Percentiles rank a stretch among this genome's conserved stretches.
These are phyloP conservation scores for Picochlorum costavermella DNA, from an alignment of 139 green algal genomes.

Conservation along the genomic window DNA sequence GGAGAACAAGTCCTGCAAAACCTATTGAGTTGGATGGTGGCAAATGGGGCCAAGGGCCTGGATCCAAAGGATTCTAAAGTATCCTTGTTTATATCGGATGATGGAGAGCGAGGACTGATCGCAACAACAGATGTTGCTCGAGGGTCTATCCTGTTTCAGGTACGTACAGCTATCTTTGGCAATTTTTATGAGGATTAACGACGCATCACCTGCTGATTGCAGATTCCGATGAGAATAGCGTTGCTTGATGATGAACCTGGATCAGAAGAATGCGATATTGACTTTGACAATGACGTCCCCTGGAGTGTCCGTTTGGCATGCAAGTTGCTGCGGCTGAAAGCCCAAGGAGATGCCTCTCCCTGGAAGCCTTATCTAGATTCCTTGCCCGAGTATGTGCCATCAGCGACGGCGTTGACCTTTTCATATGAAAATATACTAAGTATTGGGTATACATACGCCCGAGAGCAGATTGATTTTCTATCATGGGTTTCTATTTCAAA, in stretches of 20 bases:
- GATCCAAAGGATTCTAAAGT: not conserved
- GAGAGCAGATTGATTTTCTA: too few species aligned
- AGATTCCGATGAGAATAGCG: not conserved
- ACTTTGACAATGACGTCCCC: not conserved
- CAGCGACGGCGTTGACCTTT: not conserved
- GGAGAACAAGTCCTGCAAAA: not conserved
- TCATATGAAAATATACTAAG: constrained; percentile 3
- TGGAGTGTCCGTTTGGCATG: constrained; percentile 12
- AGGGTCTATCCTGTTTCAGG: constrained; percentile 1
- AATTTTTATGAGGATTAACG: too few species aligned
- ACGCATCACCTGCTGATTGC: too few species aligned
- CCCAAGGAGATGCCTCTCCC: not conserved
- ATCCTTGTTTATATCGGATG: not conserved
- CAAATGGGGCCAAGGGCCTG: not conserved
- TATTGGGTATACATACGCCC: constrained; percentile 2
- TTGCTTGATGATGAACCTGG: not conserved
- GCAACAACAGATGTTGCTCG: not conserved
- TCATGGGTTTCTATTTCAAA: too few species aligned
- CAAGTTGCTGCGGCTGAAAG: constrained; percentile 1
- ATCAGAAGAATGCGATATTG: not conserved
- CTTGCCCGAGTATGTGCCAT: not conserved
- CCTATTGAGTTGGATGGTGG: not conserved
- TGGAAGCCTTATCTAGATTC: constrained; percentile 5
- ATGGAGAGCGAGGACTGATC: not conserved
- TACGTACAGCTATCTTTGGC: too few species aligned